A percentile compares a stretch with the other conserved stretches of the same genome.
phyloP scores from a whole-genome alignment of 306 rosid species.

The Ochetophila trinervis region DNA sequence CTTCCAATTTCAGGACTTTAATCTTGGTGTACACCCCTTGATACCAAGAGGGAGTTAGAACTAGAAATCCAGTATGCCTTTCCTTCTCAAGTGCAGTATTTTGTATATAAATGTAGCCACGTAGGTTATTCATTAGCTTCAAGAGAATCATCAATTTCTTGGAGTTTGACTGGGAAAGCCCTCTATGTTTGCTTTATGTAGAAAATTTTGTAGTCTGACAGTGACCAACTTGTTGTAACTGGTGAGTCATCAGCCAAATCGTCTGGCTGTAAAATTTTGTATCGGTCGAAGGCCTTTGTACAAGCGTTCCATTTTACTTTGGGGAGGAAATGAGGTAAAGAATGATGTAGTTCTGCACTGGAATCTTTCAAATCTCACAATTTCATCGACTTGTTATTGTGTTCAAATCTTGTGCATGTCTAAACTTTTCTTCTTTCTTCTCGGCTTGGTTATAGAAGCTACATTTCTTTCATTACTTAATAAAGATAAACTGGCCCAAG shows the following conservation, averaged over 20 bases:
- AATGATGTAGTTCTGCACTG: not conserved
- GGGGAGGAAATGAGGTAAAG: not conserved
- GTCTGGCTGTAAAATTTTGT: slow-evolving; percentile 29
- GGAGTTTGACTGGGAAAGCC: slow-evolving; percentile 16
- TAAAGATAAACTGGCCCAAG: too few relatives aligned
- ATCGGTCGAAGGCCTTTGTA: slow-evolving; percentile 19
- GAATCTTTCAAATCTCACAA: not conserved
- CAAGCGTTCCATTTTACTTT: slow-evolving; percentile 7
- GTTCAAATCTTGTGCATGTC: not conserved
- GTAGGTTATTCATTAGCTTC: slow-evolving; percentile 26
- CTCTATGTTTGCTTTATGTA: slow-evolving; percentile 2
- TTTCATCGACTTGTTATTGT: not conserved
- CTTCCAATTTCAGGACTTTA: slow-evolving; percentile 11
- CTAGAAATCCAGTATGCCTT: slow-evolving; percentile 10
- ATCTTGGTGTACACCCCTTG: slow-evolving; percentile 4
- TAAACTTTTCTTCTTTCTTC: not conserved
- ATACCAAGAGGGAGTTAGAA: slow-evolving; percentile 6
- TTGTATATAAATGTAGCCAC: slow-evolving; percentile 23
- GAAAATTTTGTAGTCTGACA: slow-evolving; percentile 20
- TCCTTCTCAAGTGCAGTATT: slow-evolving; percentile 14
- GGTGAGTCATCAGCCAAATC: slow-evolving; percentile 13
- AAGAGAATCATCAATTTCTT: slow-evolving; percentile 14
- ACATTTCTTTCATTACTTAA: too few relatives aligned
- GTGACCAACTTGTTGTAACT: slow-evolving; percentile 17
- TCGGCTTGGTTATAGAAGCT: too few relatives aligned